These are phyloP conservation scores for Debaryomyces psychrophilus DNA, from an alignment of 1,139 yeast species.

Conservation along the genomic window DNA sequence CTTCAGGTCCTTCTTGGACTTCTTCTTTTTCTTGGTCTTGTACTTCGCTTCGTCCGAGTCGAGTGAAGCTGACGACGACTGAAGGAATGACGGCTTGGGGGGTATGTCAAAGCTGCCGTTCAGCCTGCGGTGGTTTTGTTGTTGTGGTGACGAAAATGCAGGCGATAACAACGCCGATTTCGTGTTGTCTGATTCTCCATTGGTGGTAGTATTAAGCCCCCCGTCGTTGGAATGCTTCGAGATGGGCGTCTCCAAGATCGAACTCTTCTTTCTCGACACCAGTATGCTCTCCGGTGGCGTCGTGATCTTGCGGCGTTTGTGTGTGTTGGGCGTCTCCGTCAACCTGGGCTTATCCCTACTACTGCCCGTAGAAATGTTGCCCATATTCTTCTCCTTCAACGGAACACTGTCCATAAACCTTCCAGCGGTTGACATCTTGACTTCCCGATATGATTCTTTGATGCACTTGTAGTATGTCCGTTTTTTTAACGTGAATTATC, in stretches of 20 bases:
- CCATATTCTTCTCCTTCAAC: constrained; percentile 9
- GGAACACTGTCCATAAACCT: constrained; percentile 10
- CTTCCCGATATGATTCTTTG: not conserved
- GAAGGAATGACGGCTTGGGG: constrained; percentile 22
- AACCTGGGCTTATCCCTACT: constrained; percentile 9
- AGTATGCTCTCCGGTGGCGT: constrained; percentile 40
- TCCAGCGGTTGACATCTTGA: constrained; percentile 9
- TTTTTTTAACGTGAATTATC: constrained; percentile 2
- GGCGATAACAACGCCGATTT: constrained; percentile 43
- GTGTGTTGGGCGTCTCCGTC: constrained; percentile 24
- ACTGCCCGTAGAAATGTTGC: constrained; percentile 2
- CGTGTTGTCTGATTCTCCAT: constrained; percentile 6
- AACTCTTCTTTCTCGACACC: constrained; percentile 13
- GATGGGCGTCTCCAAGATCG: constrained; percentile 25
- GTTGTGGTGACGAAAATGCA: constrained; percentile 53
- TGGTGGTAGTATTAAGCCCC: not conserved
- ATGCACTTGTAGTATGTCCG: not conserved
- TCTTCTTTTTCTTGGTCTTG: constrained; percentile 28
- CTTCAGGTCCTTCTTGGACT: constrained; percentile 30
- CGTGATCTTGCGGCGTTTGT: constrained; percentile 27
- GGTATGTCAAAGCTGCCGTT: constrained; percentile 14
- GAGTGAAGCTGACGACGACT: constrained; percentile 11
- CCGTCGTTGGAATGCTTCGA: constrained; percentile 12
- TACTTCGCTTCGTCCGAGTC: constrained; percentile 22
- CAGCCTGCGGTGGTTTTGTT: constrained; percentile 13